phyloP scores from a whole-genome alignment of 2,329 filamentous ascomycete species.

The Huntiella omanensis region DNA sequence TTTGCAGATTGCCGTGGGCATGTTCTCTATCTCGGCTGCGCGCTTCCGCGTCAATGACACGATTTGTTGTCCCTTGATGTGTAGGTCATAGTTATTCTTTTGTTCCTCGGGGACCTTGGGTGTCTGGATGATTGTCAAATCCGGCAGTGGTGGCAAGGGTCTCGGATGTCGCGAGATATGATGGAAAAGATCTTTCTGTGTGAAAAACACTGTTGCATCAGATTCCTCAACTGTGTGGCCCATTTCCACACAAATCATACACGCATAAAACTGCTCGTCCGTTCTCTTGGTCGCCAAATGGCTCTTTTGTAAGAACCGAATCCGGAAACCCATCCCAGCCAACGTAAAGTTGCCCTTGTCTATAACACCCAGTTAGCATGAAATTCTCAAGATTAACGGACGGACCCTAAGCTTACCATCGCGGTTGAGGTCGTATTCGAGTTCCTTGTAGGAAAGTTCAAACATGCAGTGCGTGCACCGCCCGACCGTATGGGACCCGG shows the following conservation, averaged over 20 bases:
- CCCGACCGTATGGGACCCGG: conserved; percentile 28
- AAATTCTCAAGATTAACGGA: neutral
- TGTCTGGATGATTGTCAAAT: conserved; percentile 29
- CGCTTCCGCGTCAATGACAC: conserved; percentile 25
- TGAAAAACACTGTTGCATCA: conserved; percentile 39
- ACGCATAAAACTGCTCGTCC: conserved; percentile 35
- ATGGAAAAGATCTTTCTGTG: conserved; percentile 30
- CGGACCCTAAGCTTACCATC: conserved; percentile 21
- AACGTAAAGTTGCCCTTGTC: conserved; percentile 29
- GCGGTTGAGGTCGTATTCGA: conserved; percentile 32
- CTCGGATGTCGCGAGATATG: conserved; percentile 35
- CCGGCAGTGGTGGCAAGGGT: conserved; percentile 30
- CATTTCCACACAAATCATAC: conserved; percentile 32
- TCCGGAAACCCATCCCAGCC: conserved; percentile 28
- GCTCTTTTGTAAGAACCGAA: conserved; percentile 37
- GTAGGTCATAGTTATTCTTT: conserved; percentile 34
- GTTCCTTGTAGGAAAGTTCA: conserved; percentile 32
- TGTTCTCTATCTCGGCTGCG: conserved; percentile 20
- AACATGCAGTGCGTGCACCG: conserved; percentile 34
- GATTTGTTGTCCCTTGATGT: conserved; percentile 24
- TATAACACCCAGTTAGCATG: conserved; percentile 13
- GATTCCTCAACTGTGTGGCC: conserved; percentile 32
- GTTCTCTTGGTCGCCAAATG: conserved; percentile 30
- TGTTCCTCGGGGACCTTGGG: conserved; percentile 21
- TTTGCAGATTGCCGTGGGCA: conserved; percentile 27